A percentile compares a stretch with the other conserved stretches of the same genome.
Conservation (phyloP, 257 asterid species). For the Dorcoceras hygrometricum region DNA sequence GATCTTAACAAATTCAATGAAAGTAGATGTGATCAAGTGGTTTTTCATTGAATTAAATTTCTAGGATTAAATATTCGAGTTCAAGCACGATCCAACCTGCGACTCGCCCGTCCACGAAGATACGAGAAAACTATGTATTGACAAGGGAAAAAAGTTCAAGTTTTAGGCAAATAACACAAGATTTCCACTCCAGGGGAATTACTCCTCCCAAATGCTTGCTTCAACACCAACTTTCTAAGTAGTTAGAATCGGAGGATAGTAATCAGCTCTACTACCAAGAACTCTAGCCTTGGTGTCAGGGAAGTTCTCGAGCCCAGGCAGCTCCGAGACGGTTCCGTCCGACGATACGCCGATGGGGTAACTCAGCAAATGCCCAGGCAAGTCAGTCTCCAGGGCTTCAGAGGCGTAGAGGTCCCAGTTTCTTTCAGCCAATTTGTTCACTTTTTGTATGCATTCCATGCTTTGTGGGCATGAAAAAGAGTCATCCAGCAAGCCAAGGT, state of each 20-base stretch:
- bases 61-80: too few species aligned
- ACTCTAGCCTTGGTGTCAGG: constrained; percentile 29
- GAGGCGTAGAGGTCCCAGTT: constrained; percentile 30
- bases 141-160: neutral
- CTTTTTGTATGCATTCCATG: constrained; percentile 31
- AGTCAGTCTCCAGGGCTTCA: constrained; percentile 20
- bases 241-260: constrained; percentile 29
- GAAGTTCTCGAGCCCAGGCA: constrained; percentile 21
- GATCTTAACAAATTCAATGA: too few species aligned
- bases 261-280: constrained; percentile 23
- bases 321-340: constrained; percentile 20
- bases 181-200: neutral
- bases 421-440: constrained; percentile 26
- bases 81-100: too few species aligned
- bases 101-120: neutral
- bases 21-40: too few species aligned
- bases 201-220: neutral
- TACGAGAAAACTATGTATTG: neutral
- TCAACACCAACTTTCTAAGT: constrained; percentile 14
- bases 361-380: constrained; percentile 30
- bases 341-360: constrained; percentile 24
- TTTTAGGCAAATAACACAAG: neutral
- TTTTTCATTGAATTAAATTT: too few species aligned
- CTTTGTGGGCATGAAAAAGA: constrained; percentile 22
- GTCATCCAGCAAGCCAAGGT: constrained; percentile 30